Evolutionary conservation across 768 basidiomycete genomes (phyloP), one percentile per base, ranked within the genome.

Genomic region (Hericium erinaceus): DNA sequence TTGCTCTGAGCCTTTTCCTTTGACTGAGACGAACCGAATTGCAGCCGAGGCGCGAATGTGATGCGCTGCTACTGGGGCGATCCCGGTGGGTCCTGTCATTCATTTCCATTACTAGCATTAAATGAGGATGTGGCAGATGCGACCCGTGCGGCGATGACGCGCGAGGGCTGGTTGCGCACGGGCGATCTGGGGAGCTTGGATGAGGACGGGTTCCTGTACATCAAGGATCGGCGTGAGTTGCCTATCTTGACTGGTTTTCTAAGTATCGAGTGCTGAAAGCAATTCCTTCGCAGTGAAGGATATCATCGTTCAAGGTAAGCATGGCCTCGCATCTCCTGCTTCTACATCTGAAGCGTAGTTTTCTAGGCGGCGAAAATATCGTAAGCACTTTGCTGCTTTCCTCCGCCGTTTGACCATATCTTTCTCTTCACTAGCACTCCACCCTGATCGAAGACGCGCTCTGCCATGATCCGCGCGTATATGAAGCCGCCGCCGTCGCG

Each of bases 121-220:
- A 11, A 53, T 48, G 60, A 39, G 57, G 9, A 40, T 15, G 33
- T 24, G 20, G 72, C 75, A 2, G 72, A 73, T 26, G 90, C 92
- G 3, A 95, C 91, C 1, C 70, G 73, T 20, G 77, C 82, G 15
- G 71, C 84, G 8, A 85, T 95, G 61, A 89, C 86, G 0, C 69
- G 69, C 0, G 86, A 90, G 50, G 78, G 82, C 2, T 97, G 90
- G 90, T 85, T 92, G 73, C 90, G 87, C 75, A 94, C 92, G 0
- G 92, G 93, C 1, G 93, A 95, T 67, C 80, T 95, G 51, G 87
- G 80, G 1, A 67, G 77, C 16, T 71, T 80, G 12, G 87, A 92
- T 59, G 57, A 69, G 2, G 82, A 90, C 0, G 92, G 91, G 0
- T 88, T 77, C 66, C 88, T 84, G 67, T 80, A 76, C 61, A 86